Evolutionary conservation across 164 flowering plant species (phyloP).

Genomic region (Paratinospora sagittata): DNA sequence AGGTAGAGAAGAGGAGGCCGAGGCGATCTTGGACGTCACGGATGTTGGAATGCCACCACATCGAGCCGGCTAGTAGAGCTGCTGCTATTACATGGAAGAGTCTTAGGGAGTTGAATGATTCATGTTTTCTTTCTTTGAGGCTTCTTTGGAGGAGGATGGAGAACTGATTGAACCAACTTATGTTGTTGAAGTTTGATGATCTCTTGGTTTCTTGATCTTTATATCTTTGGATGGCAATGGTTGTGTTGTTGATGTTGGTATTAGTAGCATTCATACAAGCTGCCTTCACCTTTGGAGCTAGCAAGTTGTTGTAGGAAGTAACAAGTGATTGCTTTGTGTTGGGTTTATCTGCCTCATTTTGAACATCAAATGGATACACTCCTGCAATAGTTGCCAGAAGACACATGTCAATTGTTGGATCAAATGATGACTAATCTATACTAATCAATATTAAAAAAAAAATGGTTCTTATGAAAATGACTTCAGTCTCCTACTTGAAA

Average conservation of each 20-base stretch:
- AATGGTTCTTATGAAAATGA: too few species aligned
- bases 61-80: conserved; percentile 48
- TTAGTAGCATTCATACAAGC: conserved; percentile 34
- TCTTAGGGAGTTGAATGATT: conserved; percentile 55
- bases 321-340: conserved; percentile 50
- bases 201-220: conserved; percentile 8
- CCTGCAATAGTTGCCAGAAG: conserved; percentile 38
- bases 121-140: conserved; percentile 72
- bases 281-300: conserved; percentile 67
- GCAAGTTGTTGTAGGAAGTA: conserved; percentile 47
- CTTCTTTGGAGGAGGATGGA: conserved; percentile 61
- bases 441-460: too few species aligned
- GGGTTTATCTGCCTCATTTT: conserved; percentile 51
- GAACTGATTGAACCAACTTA: conserved; percentile 64
- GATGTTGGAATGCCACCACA: conserved; percentile 86
- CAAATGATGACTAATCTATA: too few species aligned
- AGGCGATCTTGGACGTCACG: conserved; percentile 64
- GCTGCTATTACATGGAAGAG: conserved; percentile 71
- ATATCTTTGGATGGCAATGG: conserved; percentile 5
- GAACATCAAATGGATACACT: conserved; percentile 43
- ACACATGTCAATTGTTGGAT: background rate
- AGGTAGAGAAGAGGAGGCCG: conserved; percentile 75
- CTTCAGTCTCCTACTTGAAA: too few species aligned
- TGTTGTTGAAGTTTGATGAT: conserved; percentile 4
- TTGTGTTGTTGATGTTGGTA: conserved; percentile 4